Conservation (phyloP, 2,329 filamentous ascomycete genomes). For the Talaromyces marneffei region DNA sequence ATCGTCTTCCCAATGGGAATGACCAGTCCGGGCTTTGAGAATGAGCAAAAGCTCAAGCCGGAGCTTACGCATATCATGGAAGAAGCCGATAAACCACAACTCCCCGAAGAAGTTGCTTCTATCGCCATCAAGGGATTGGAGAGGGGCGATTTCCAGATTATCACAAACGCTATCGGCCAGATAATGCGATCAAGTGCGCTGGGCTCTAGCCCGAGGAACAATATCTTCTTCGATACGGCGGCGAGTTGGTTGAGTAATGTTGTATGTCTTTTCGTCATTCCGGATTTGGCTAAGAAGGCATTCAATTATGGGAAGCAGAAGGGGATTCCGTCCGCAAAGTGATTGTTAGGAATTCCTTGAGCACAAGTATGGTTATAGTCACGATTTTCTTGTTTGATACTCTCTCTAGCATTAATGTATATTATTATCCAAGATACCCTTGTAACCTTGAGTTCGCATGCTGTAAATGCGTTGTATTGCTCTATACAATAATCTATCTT, state of each 20-base stretch:
- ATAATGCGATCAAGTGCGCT: conserved; percentile 60
- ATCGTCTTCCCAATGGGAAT: conserved; percentile 83
- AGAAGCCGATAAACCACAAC: conserved; percentile 72
- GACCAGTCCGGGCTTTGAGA: conserved; percentile 64
- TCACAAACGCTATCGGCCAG: conserved; percentile 65
- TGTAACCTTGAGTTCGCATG: background rate
- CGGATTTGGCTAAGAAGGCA: conserved; percentile 53
- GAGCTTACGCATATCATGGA: conserved; percentile 73
- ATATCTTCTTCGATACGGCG: conserved; percentile 49
- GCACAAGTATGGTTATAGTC: background rate
- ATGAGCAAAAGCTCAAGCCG: conserved; percentile 75
- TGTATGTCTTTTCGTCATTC: conserved; percentile 52
- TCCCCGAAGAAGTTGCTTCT: conserved; percentile 69
- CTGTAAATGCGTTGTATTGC: background rate
- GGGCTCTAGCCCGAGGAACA: conserved; percentile 50
- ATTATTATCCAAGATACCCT: background rate
- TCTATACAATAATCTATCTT: background rate
- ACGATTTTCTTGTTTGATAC: background rate
- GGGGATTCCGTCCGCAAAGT: conserved; percentile 32
- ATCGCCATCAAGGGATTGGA: conserved; percentile 69
- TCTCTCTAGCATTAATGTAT: background rate
- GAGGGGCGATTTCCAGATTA: conserved; percentile 70
- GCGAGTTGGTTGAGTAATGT: conserved; percentile 50
- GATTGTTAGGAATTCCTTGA: background rate
- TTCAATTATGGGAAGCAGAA: conserved; percentile 54